Percentiles rank a stretch among this genome's conserved stretches.
phyloP scores from a whole-genome alignment of 2,329 filamentous ascomycete genomes.

The Emydomyces testavorans region DNA sequence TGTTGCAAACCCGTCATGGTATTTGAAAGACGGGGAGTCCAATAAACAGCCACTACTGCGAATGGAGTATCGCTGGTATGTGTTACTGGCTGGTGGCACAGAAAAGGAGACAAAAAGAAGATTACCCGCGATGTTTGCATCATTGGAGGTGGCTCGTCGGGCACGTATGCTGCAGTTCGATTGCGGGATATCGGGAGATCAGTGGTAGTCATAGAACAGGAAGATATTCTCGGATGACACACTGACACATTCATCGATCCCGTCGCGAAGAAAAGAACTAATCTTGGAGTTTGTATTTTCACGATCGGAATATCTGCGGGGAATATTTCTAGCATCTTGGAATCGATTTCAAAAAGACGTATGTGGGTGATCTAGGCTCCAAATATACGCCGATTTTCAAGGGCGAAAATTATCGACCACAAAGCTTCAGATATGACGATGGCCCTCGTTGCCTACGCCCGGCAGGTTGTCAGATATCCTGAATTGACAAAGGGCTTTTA shows the following conservation, averaged over 20 bases:
- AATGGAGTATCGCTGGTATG: no score
- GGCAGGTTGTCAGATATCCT: slow-evolving; percentile 19
- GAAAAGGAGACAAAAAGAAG: background rate
- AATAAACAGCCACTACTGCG: no score
- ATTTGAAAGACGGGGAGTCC: no score
- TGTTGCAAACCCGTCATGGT: no score
- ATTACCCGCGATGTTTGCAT: slow-evolving; percentile 21
- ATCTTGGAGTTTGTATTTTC: slow-evolving; percentile 23
- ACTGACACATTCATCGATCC: slow-evolving; percentile 22
- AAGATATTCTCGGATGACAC: slow-evolving; percentile 22
- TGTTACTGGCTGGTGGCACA: no score
- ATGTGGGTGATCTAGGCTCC: background rate
- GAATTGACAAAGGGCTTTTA: slow-evolving; percentile 20
- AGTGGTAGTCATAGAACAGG: slow-evolving; percentile 23
- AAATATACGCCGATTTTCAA: slow-evolving; percentile 18
- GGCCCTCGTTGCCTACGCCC: slow-evolving; percentile 10
- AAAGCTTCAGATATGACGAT: slow-evolving; percentile 8
- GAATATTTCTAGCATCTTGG: slow-evolving; percentile 22
- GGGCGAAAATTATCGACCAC: slow-evolving; percentile 17
- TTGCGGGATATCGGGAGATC: slow-evolving; percentile 21
- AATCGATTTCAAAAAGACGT: slow-evolving; percentile 9
- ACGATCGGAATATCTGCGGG: slow-evolving; percentile 17
- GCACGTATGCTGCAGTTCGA: slow-evolving; percentile 24
- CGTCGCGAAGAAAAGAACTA: slow-evolving; percentile 10
- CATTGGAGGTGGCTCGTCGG: slow-evolving; percentile 24